A percentile compares a stretch with the other conserved stretches of the same genome.
These are phyloP conservation scores for Anethum foeniculum DNA, from an alignment of 140 eudicot species.

Conservation along the genomic window DNA sequence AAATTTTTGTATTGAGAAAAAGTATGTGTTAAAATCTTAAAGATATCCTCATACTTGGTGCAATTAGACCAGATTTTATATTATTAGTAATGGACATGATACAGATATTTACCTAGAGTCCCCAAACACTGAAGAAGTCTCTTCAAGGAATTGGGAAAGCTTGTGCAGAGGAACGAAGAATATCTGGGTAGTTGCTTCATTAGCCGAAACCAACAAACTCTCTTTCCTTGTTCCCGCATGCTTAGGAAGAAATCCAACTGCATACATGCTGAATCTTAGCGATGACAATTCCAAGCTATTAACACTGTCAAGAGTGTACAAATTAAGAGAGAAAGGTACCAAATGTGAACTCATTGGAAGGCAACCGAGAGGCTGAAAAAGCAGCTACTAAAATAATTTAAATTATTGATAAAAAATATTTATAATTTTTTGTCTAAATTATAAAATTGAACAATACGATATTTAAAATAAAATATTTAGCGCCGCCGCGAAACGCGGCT, in stretches of 20 bases:
- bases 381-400: slow-evolving; percentile 75
- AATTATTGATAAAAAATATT: too few species aligned
- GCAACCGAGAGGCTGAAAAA: slow-evolving; percentile 83
- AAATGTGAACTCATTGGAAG: slow-evolving; percentile 66
- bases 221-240: slow-evolving; percentile 62
- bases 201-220: slow-evolving; percentile 56
- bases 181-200: slow-evolving; percentile 67
- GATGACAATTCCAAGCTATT: slow-evolving; percentile 1
- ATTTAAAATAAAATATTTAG: too few species aligned
- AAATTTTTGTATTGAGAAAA: background rate
- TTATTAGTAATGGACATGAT: background rate
- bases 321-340: slow-evolving; percentile 33
- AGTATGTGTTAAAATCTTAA: background rate
- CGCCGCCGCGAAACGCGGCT: too few species aligned
- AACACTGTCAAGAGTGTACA: background rate
- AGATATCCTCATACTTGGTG: background rate
- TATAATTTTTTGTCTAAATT: too few species aligned
- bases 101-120: slow-evolving; percentile 43
- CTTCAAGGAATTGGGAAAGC: slow-evolving; percentile 74
- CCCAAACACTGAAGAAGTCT: slow-evolving; percentile 56
- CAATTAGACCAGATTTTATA: background rate
- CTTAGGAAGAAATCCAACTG: slow-evolving; percentile 96
- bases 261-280: slow-evolving; percentile 14
- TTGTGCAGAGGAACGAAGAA: slow-evolving; percentile 95
- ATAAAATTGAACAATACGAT: too few species aligned